Percentiles rank a stretch among this genome's conserved stretches.
These are phyloP conservation scores for Ambrosia hybrid DNA, from an alignment of 140 eudicot species.

Conservation along the genomic window DNA sequence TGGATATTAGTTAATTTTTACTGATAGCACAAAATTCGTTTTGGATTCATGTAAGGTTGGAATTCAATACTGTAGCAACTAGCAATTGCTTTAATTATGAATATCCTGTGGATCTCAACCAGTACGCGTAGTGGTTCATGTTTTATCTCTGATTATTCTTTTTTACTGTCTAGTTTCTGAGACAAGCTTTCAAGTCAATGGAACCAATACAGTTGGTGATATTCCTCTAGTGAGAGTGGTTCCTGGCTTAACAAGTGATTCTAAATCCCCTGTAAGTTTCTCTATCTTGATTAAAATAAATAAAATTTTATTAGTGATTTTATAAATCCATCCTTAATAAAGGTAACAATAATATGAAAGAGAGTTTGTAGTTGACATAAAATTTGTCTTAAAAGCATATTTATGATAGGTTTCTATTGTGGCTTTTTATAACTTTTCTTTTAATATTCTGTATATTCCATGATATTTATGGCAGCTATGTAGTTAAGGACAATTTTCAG, in stretches of 20 bases:
- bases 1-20: background rate
- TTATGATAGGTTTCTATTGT: no score
- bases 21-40: background rate
- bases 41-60: no score
- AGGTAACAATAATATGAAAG: background rate
- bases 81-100: background rate
- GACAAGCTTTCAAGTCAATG: slow-evolving; percentile 34
- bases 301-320: background rate
- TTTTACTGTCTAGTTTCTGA: slow-evolving; percentile 31
- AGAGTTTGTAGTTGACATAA: background rate
- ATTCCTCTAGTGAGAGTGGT: slow-evolving; percentile 63
- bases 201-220: slow-evolving; percentile 42
- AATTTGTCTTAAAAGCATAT: background rate
- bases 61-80: no score
- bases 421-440: no score
- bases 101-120: slow-evolving; percentile 2
- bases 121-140: background rate
- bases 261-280: slow-evolving; percentile 66
- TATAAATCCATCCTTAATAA: background rate
- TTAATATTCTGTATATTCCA: no score
- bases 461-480: no score
- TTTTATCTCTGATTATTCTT: background rate
- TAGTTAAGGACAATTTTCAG: no score
- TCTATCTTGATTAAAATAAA: background rate
- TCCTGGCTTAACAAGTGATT: slow-evolving; percentile 89